Evolutionary conservation across 2,329 filamentous ascomycete species (phyloP).

Genomic region (Nemania sp.): DNA sequence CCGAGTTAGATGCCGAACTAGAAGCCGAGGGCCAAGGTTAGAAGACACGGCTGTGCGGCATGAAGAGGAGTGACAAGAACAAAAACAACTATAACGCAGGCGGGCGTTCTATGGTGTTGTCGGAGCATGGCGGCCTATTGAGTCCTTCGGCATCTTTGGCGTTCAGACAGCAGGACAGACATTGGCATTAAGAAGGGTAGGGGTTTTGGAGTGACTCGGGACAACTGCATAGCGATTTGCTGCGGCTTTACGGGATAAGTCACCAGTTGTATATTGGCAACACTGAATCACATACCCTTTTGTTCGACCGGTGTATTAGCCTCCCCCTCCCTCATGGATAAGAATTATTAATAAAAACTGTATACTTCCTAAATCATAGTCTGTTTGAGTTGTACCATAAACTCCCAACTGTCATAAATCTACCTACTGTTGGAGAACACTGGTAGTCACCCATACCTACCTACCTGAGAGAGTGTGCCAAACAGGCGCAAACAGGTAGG

Average conservation of each 20-base stretch:
- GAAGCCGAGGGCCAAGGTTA: slow-evolving; percentile 42
- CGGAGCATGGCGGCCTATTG: not conserved
- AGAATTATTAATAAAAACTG: not conserved
- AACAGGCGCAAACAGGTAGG: no score
- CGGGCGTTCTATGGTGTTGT: slow-evolving; percentile 22
- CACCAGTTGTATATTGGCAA: slow-evolving; percentile 20
- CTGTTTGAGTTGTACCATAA: no score
- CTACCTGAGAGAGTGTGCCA: no score
- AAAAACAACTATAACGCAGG: slow-evolving; percentile 2
- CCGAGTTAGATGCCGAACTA: slow-evolving; percentile 56
- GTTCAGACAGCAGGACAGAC: slow-evolving; percentile 32
- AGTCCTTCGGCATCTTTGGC: slow-evolving; percentile 37
- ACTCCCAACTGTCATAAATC: no score
- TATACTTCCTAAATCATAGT: no score
- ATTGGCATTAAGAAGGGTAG: slow-evolving; percentile 20
- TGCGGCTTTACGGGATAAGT: slow-evolving; percentile 21
- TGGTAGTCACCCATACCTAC: no score
- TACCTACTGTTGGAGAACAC: no score
- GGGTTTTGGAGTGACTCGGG: slow-evolving; percentile 25
- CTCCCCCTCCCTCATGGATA: not conserved
- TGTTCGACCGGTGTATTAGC: not conserved
- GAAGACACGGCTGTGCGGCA: slow-evolving; percentile 10
- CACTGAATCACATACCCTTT: slow-evolving; percentile 9
- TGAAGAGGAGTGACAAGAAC: slow-evolving; percentile 1
- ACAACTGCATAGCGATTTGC: slow-evolving; percentile 41